Percentiles rank a stretch among this genome's conserved stretches.
phyloP scores from a whole-genome alignment of 768 basidiomycete species.

The Psilocybe tampanensis region DNA sequence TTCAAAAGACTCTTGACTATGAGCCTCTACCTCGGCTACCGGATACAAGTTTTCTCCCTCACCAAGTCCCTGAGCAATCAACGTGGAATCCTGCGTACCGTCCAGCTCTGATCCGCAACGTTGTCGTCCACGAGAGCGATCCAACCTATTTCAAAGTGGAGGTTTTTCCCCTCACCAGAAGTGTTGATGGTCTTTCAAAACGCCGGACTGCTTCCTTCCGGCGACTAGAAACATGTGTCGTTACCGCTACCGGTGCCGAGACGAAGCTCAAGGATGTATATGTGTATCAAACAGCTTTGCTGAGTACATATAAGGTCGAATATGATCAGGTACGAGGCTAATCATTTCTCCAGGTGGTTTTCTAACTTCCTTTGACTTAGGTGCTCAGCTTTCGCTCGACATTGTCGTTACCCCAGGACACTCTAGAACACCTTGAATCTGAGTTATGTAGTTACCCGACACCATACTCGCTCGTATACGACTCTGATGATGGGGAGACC shows the following conservation, averaged over 20 bases:
- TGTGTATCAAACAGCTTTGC: neutral
- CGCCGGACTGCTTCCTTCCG: neutral
- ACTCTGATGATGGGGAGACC: conserved; percentile 4
- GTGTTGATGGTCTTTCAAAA: neutral
- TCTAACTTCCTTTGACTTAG: neutral
- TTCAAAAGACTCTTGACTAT: conserved; percentile 3
- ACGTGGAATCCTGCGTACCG: neutral
- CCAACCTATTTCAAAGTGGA: conserved; percentile 1
- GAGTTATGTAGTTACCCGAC: neutral
- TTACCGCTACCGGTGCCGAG: neutral
- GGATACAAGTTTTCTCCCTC: conserved; percentile 4
- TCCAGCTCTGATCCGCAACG: neutral
- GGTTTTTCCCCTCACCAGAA: neutral
- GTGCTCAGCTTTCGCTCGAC: neutral
- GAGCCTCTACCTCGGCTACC: neutral
- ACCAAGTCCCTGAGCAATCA: neutral
- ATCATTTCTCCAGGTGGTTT: neutral
- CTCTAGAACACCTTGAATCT: neutral
- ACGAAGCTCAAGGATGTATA: neutral
- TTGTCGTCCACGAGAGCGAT: neutral
- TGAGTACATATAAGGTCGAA: neutral
- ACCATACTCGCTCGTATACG: conserved; percentile 7
- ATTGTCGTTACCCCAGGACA: neutral
- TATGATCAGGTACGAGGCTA: neutral
- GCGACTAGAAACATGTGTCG: neutral